These are phyloP conservation scores for Pseudogymnoascus sp. DNA, from an alignment of 2,329 filamentous ascomycete species.

Conservation along the genomic window DNA sequence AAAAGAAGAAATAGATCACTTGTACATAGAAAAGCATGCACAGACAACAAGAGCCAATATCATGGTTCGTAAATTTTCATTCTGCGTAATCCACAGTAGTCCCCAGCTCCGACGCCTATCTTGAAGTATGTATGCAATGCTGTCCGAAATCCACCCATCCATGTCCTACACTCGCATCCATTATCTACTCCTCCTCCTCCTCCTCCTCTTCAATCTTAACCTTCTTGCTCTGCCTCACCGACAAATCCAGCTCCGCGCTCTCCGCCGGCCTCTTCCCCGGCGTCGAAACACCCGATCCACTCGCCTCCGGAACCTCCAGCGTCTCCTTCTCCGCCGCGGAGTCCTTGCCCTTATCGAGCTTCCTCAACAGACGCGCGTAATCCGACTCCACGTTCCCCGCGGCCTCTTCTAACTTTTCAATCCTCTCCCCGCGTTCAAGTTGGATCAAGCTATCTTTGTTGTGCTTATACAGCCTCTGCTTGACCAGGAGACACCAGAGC, in stretches of 20 bases:
- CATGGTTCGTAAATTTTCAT: not conserved
- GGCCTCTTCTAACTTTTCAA: slow-evolving; percentile 65
- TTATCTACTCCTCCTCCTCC: not conserved
- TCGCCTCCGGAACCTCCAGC: slow-evolving; percentile 39
- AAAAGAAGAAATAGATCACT: not conserved
- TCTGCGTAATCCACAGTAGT: not conserved
- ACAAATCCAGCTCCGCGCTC: slow-evolving; percentile 26
- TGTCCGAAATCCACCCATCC: not conserved
- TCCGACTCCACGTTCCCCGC: slow-evolving; percentile 62
- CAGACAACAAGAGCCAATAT: not conserved
- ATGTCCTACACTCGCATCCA: not conserved
- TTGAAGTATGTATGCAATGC: not conserved
- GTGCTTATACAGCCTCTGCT: slow-evolving; percentile 67
- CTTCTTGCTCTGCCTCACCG: slow-evolving; percentile 5
- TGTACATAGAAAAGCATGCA: not conserved
- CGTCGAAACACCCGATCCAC: slow-evolving; percentile 30
- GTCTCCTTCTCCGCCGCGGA: slow-evolving; percentile 37
- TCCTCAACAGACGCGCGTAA: slow-evolving; percentile 56
- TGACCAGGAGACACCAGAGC: slow-evolving; percentile 68
- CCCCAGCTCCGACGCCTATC: not conserved
- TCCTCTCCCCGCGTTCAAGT: slow-evolving; percentile 58
- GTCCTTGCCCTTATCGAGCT: slow-evolving; percentile 25
- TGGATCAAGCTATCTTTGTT: slow-evolving; percentile 66
- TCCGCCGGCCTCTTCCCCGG: slow-evolving; percentile 36
- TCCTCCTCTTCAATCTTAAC: slow-evolving; percentile 12